Evolutionary conservation across 805 yeast genomes (phyloP), one percentile per base, ranked within the genome.

Genomic region (Metschnikowia kunwiensis): DNA sequence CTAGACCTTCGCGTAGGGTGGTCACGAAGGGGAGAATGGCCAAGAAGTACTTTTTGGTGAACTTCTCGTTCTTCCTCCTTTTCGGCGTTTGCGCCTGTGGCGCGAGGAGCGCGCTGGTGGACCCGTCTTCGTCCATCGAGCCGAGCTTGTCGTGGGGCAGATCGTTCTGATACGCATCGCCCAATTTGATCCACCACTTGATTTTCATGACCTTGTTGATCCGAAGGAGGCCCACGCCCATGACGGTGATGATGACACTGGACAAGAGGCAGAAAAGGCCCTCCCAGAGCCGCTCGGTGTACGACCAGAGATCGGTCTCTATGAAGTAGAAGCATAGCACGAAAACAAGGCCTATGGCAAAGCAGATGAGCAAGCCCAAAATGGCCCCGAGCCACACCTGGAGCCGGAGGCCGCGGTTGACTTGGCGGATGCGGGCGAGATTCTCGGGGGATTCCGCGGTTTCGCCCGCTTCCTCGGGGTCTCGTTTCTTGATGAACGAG

Each of bases 261-360:
- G 95, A 87, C 20, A 87, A 57, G 10, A 89, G 69, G 49, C 91
- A 82, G 54, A 88, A 78, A 1, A 80, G 61, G 6, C 95, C 95
- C 56, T 88, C 97, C 85, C 95, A 88, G 35, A 86, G 70, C 51
- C 93, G 78, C 57, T 88, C 97, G 26, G 96, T 82, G 42, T 78
- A 65, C 7, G 89, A 76, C 96, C 96, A 88, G 36, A 86, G 63
- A 61, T 88, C 94, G 17, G 80, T 77, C 11, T 96, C 96, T 20
- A 89, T 63, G 29, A 79, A 55, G 52, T 87, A 86, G 58, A 88
- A 88, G 4, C 80, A 67, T 8, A 71, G 61, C 21, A 88, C 77
- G 54, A 88, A 83, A 0, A 76, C 57, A 4, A 80, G 76, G 4
- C 97, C 97, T 22, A 88, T 73, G 4, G 82, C 39, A 39, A 84